Evolutionary conservation across 1,284 basidiomycete species (phyloP).

Genomic region (Laetiporus sulphureus): DNA sequence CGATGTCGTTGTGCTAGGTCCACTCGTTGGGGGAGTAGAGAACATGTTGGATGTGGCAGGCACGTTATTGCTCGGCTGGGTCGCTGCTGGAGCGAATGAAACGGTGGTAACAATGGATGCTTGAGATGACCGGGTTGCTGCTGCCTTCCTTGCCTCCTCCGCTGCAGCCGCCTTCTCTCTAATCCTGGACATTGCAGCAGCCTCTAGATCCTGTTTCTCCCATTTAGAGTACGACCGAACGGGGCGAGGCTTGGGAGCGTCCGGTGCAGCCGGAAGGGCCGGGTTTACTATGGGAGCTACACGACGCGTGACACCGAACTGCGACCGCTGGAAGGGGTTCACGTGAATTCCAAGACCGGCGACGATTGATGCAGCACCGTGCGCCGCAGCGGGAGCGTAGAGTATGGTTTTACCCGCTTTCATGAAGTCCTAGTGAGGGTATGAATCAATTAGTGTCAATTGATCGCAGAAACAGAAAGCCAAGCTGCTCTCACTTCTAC

Average conservation of each 20-base stretch:
- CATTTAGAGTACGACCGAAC: conserved; percentile 62
- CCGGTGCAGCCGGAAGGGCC: conserved; percentile 29
- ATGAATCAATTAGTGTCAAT: no score
- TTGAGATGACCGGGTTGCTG: neutral
- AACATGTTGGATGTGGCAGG: no score
- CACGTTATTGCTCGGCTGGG: no score
- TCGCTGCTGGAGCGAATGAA: conserved; percentile 8
- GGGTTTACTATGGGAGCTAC: conserved; percentile 29
- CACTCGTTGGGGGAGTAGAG: no score
- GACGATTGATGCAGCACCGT: conserved; percentile 39
- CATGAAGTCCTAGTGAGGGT: no score
- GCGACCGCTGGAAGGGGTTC: conserved; percentile 32
- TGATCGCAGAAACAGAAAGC: no score
- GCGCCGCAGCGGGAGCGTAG: no score
- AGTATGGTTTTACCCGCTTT: no score
- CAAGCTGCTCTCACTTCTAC: neutral
- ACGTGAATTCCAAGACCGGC: conserved; percentile 31
- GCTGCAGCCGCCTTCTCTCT: conserved; percentile 21
- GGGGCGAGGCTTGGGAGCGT: conserved; percentile 46
- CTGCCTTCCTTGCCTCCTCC: conserved; percentile 4
- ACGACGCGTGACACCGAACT: conserved; percentile 26
- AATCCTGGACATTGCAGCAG: conserved; percentile 55
- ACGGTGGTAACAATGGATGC: neutral
- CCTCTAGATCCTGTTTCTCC: conserved; percentile 79
- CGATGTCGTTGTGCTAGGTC: no score